Conservation (phyloP, 2,329 filamentous ascomycete genomes). For the Diaporthe sp. region DNA sequence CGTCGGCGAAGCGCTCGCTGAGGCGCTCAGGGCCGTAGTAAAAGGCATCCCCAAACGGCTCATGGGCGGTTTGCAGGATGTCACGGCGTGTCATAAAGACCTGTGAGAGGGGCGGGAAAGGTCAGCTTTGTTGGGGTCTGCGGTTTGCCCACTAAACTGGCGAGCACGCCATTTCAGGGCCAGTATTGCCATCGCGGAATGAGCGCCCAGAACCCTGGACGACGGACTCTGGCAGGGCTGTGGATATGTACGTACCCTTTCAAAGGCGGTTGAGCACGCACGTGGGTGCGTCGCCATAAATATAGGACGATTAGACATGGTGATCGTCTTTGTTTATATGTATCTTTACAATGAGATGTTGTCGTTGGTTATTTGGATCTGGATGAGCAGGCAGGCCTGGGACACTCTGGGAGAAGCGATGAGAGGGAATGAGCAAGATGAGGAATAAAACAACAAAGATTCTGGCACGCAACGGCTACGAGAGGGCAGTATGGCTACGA, state of each 20-base stretch:
- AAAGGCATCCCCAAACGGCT: conserved; percentile 97
- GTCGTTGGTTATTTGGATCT: background rate
- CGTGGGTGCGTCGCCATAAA: conserved; percentile 95
- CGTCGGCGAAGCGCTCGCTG: conserved; percentile 81
- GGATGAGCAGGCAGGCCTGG: background rate
- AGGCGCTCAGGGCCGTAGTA: conserved; percentile 95
- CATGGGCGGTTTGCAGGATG: conserved; percentile 86
- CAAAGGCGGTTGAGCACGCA: conserved; percentile 97
- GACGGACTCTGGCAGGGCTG: conserved; percentile 29
- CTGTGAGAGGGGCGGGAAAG: conserved; percentile 57
- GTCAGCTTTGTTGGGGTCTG: background rate
- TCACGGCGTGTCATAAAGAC: conserved; percentile 97
- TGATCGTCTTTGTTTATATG: conserved; percentile 45
- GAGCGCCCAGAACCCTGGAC: conserved; percentile 33
- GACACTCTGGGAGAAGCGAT: background rate
- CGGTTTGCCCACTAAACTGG: conserved; percentile 23
- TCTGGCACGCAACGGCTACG: conserved; percentile 8
- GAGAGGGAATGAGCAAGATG: background rate
- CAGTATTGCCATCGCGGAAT: conserved; percentile 29
- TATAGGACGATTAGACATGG: conserved; percentile 84
- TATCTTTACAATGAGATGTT: conserved; percentile 5
- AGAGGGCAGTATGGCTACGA: conserved; percentile 31
- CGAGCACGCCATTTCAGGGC: conserved; percentile 41
- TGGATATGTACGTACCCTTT: conserved; percentile 75
- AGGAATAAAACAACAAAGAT: conserved; percentile 13